phyloP scores from a whole-genome alignment of 2,329 filamentous ascomycete species.

The Ascochyta rabiei region DNA sequence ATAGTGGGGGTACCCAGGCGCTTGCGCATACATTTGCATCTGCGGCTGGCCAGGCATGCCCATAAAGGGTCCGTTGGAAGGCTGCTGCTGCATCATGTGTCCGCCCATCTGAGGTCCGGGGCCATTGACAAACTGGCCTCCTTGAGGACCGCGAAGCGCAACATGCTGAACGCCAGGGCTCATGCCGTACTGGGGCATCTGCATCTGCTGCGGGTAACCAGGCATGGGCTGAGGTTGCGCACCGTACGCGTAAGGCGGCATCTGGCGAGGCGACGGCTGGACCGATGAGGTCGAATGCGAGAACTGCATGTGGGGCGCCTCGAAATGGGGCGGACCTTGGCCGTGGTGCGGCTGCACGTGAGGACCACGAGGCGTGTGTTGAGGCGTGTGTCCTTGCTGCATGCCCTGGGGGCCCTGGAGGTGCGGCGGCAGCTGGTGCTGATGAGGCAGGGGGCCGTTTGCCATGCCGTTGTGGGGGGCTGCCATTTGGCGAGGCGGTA shows the following conservation, averaged over 20 bases:
- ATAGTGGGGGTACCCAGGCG: conserved; percentile 67
- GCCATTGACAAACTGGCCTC: conserved; percentile 74
- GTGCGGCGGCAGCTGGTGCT: conserved; percentile 83
- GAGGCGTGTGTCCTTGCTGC: conserved; percentile 71
- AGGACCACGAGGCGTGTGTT: conserved; percentile 79
- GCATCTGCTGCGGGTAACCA: conserved; percentile 57
- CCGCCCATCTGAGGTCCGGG: conserved; percentile 73
- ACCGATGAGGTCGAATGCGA: conserved; percentile 79
- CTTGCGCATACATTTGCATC: conserved; percentile 82
- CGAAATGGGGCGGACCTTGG: conserved; percentile 72
- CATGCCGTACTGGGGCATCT: conserved; percentile 73
- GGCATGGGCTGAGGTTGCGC: conserved; percentile 63
- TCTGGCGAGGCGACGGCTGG: conserved; percentile 81
- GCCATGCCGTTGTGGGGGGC: conserved; percentile 65
- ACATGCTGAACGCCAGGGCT: conserved; percentile 73
- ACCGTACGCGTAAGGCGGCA: conserved; percentile 73
- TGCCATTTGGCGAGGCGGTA: conserved; percentile 62
- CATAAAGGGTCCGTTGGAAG: conserved; percentile 72
- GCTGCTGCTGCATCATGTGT: conserved; percentile 81
- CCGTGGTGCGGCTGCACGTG: conserved; percentile 76
- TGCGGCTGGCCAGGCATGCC: conserved; percentile 71
- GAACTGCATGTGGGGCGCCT: conserved; percentile 86
- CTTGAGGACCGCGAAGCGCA: conserved; percentile 73
- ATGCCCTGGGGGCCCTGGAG: conserved; percentile 74
- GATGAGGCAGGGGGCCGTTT: conserved; percentile 76